Evolutionary conservation across 176 grass and related monocot species (phyloP).

Genomic region (Triticum monococcum): DNA sequence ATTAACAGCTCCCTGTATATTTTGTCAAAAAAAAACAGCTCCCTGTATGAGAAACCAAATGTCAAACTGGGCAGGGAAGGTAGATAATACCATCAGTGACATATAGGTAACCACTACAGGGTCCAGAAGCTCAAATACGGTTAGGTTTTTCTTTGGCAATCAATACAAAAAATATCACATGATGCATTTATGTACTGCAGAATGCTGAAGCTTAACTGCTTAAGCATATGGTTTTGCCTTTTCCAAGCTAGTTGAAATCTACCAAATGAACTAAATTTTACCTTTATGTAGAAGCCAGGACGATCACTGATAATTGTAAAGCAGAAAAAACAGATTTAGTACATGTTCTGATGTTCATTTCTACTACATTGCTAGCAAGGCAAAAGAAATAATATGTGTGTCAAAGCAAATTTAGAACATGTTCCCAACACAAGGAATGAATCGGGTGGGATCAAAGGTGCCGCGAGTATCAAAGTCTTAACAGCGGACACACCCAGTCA

Average conservation of each 20-base stretch:
- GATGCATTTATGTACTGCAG: neutral
- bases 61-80: neutral
- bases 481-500: neutral
- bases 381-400: neutral
- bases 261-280: neutral
- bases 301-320: neutral
- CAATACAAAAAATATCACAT: neutral
- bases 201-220: neutral
- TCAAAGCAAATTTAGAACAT: neutral
- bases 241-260: conserved; percentile 15
- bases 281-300: neutral
- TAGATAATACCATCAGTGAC: neutral
- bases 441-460: neutral
- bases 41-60: neutral
- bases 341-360: neutral
- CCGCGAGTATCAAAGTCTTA: neutral
- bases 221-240: neutral
- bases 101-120: neutral
- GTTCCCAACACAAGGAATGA: neutral
- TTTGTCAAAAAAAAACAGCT: neutral
- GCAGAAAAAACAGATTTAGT: conserved; percentile 5
- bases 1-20: neutral
- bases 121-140: neutral
- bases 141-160: neutral
- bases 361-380: conserved; percentile 1